A percentile compares a stretch with the other conserved stretches of the same genome.
Conservation (phyloP, 371 early-diverging fungal species). For the Nosema muscidifuracis region DNA sequence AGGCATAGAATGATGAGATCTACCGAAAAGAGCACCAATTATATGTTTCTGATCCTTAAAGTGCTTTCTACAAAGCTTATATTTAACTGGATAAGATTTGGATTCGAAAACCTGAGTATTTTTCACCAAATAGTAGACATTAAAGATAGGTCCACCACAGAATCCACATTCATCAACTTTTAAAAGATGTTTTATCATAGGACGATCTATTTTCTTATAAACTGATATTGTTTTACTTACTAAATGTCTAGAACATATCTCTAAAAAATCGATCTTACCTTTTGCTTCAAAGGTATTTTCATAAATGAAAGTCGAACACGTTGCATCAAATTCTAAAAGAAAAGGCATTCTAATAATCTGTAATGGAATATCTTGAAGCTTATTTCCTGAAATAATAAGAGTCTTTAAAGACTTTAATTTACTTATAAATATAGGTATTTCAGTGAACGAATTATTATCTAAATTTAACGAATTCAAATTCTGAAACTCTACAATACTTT, state of each 20-base stretch:
- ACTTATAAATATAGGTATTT: slow-evolving; percentile 51
- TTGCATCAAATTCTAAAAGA: slow-evolving; percentile 33
- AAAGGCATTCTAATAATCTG: slow-evolving; percentile 63
- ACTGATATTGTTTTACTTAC: slow-evolving; percentile 67
- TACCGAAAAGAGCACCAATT: slow-evolving; percentile 45
- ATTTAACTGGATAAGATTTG: slow-evolving; percentile 35
- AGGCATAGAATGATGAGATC: slow-evolving; percentile 24
- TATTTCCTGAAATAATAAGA: slow-evolving; percentile 61
- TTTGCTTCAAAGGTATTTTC: slow-evolving; percentile 31
- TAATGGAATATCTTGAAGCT: slow-evolving; percentile 65
- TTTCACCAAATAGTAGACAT: slow-evolving; percentile 60
- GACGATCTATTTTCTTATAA: slow-evolving; percentile 63
- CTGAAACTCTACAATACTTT: slow-evolving; percentile 65
- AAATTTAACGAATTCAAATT: slow-evolving; percentile 66
- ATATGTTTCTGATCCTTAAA: slow-evolving; percentile 43
- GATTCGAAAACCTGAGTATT: slow-evolving; percentile 35
- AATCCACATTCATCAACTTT: slow-evolving; percentile 69
- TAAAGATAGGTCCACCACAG: slow-evolving; percentile 76
- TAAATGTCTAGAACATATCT: slow-evolving; percentile 70
- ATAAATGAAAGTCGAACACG: slow-evolving; percentile 64
- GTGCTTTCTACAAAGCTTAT: slow-evolving; percentile 56
- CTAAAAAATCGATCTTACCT: slow-evolving; percentile 66
- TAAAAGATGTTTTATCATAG: slow-evolving; percentile 67
- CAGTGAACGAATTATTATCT: slow-evolving; percentile 62
- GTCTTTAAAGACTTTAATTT: slow-evolving; percentile 46